Evolutionary conservation across 306 rosid genomes (phyloP), one percentile per base, ranked within the genome.

Genomic region (Quercus ilex): DNA sequence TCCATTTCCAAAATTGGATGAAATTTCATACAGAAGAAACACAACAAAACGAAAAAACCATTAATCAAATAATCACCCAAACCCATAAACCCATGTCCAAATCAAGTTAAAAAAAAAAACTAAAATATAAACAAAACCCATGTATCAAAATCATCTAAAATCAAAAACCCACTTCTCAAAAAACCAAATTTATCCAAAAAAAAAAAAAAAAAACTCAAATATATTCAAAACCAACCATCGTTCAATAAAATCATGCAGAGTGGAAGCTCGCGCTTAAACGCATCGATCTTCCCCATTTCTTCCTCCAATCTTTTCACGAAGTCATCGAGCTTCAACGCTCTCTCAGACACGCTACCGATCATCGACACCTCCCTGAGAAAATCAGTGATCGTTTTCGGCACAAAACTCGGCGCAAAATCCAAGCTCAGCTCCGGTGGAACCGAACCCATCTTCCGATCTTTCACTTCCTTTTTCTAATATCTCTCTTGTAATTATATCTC

Each of bases 211-310:
- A 38, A 6, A 65, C 18, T 38, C n/a, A 25, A 35, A 25, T 20
- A 79, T 49, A 38, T 38, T 1, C 0, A 13, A 57, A 72, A 89
- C 91, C 56, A 33, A 94, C 99, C 99, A 72, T 95, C 97, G 64
- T 84, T 91, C 78, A 95, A 75, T 55, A 95, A 88, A 62, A 90
- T 86, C 96, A 91, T 91, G 74, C 90, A 95, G 53, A 95, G 92
- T 69, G 99, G 99, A 60, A 95, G 99, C 88, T 92, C 98, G 81
- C 98, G 97, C 76, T 90, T 91, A 67, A 95, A 95, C 15, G 94
- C 97, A 20, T 95, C 88, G 92, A 95, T 95, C 92, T 95, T 95
- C 77, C 64, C 78, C 89, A 83, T 86, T 79, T 95, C 99, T 1
- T 89, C 94, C 83, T 92, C 93, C 83, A 95, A 86, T 55, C 80